These are phyloP conservation scores for Aspergillus oerlinghausenensis DNA, from an alignment of 2,329 filamentous ascomycete species.

Conservation along the genomic window DNA sequence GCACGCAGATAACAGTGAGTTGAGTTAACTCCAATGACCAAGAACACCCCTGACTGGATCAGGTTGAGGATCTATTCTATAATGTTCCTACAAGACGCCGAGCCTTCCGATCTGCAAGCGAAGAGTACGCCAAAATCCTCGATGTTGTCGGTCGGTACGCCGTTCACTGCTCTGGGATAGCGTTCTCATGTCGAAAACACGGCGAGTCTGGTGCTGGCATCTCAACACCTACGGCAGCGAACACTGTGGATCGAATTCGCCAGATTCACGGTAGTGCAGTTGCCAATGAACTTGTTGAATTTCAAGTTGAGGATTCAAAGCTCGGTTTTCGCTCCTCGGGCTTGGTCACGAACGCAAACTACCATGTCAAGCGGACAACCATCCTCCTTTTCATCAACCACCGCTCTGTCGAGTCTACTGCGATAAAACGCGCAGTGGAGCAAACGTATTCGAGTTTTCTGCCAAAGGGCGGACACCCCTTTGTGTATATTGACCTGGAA, in stretches of 20 bases:
- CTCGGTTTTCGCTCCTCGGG: slow-evolving; percentile 82
- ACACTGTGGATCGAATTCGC: slow-evolving; percentile 75
- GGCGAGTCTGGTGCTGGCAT: slow-evolving; percentile 81
- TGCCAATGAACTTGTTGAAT: slow-evolving; percentile 81
- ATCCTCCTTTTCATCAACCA: slow-evolving; percentile 95
- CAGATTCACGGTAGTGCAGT: slow-evolving; percentile 81
- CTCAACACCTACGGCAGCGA: slow-evolving; percentile 69
- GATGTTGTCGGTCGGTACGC: slow-evolving; percentile 92
- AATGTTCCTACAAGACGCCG: slow-evolving; percentile 83
- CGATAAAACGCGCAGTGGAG: slow-evolving; percentile 84
- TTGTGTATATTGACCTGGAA: slow-evolving; percentile 85
- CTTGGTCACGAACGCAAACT: slow-evolving; percentile 87
- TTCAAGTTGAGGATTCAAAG: slow-evolving; percentile 65
- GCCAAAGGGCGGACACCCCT: slow-evolving; percentile 91
- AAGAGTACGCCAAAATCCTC: slow-evolving; percentile 97
- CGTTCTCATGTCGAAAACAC: slow-evolving; percentile 95
- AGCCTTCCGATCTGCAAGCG: slow-evolving; percentile 85
- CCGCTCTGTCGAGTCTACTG: slow-evolving; percentile 81
- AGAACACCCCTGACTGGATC: slow-evolving; percentile 1
- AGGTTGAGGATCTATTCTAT: slow-evolving; percentile 93
- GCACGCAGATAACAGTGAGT: slow-evolving; percentile 81
- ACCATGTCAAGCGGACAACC: slow-evolving; percentile 83
- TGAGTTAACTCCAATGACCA: background rate
- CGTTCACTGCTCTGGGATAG: slow-evolving; percentile 84
- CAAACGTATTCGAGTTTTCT: slow-evolving; percentile 83